Base-by-base conservation (phyloP, 2,329 filamentous ascomycete species). In the Cladobotryum mycophilum region DNA sequence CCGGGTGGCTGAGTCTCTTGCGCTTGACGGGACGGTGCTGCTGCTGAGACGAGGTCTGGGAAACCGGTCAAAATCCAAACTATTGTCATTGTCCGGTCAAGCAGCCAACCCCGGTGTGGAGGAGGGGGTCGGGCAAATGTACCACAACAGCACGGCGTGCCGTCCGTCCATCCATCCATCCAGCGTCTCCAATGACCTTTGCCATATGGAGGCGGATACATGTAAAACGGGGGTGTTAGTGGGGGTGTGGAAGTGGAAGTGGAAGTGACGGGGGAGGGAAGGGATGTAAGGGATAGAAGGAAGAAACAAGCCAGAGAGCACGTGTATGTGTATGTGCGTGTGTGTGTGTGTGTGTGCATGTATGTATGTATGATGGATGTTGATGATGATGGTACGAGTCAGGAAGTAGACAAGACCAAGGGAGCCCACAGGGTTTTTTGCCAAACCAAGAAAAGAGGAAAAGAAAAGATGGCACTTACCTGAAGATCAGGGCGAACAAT, bases 31-130 rank as follows among this genome's bases (percentile, higher is more conserved):
- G 41, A 42, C 37, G 41, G 17, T 40, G n/a, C 11, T 33, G 14
- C 38, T 17, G 33, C 20, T 43, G 48, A 48, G 40, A n/a, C 17
- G 18, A 15, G 43, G 25, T 40, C 42, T 33, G 37, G 33, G 48
- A 51, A 25, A 51, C 41, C 52, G 48, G 52, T 53, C 52, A 53
- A 51, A 47, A 47, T 14, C 45, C 48, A n/a, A 30, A 30, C 25
- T 30, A 30, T 30, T 30, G 25, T 30, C 25, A 30, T 30, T 30
- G 25, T 30, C 47, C 47, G 51, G 51, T 53, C 18, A 37, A 53
- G 8, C 36, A 53, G 11, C 25, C 30, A 47, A 36, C 43, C 48
- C 51, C 44, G 44, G 51, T 20, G 22, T 17, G 33, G 47, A 25
- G 37, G 43, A 15, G 38, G 38, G 38, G 42, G 45, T 14, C 18